A percentile compares a stretch with the other conserved stretches of the same genome.
Conservation (phyloP, 2,329 filamentous ascomycete species). For the Alternaria longipes region DNA sequence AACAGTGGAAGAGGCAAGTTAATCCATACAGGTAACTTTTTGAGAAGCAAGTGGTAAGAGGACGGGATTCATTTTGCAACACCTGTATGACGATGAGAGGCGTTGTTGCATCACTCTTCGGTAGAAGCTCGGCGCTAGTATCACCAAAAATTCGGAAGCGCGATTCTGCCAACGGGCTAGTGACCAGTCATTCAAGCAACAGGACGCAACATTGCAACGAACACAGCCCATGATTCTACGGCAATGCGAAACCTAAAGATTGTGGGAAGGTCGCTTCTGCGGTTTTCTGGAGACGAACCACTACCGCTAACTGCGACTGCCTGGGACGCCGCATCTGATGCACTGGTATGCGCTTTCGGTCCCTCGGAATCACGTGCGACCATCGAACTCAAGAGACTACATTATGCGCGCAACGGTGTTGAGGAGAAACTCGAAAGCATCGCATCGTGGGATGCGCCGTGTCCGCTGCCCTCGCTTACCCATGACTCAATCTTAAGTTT, state of each 20-base stretch:
- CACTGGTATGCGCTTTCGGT: slow-evolving; percentile 84
- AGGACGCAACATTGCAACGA: slow-evolving; percentile 13
- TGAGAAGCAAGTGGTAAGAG: not conserved
- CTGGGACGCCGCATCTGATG: slow-evolving; percentile 84
- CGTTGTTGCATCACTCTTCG: slow-evolving; percentile 23
- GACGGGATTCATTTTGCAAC: not conserved
- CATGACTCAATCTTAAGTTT: slow-evolving; percentile 80
- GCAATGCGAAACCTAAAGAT: slow-evolving; percentile 89
- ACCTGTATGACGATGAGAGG: slow-evolving; percentile 14
- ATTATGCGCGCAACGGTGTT: slow-evolving; percentile 55
- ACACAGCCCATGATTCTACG: slow-evolving; percentile 17
- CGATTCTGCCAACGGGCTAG: slow-evolving; percentile 2
- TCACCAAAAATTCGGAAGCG: slow-evolving; percentile 24
- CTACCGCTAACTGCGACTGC: slow-evolving; percentile 77
- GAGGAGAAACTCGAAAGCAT: slow-evolving; percentile 60
- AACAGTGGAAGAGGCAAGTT: not conserved
- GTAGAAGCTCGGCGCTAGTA: slow-evolving; percentile 38
- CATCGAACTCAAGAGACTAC: slow-evolving; percentile 74
- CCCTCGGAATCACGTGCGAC: slow-evolving; percentile 74
- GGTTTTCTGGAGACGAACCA: slow-evolving; percentile 63
- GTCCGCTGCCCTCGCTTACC: slow-evolving; percentile 76
- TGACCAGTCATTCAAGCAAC: slow-evolving; percentile 8
- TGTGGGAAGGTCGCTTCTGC: slow-evolving; percentile 71
- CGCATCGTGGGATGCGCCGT: slow-evolving; percentile 89
- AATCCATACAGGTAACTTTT: accelerated